Conservation (phyloP, 2,329 filamentous ascomycete genomes). For the Colletotrichum orchidophilum region DNA sequence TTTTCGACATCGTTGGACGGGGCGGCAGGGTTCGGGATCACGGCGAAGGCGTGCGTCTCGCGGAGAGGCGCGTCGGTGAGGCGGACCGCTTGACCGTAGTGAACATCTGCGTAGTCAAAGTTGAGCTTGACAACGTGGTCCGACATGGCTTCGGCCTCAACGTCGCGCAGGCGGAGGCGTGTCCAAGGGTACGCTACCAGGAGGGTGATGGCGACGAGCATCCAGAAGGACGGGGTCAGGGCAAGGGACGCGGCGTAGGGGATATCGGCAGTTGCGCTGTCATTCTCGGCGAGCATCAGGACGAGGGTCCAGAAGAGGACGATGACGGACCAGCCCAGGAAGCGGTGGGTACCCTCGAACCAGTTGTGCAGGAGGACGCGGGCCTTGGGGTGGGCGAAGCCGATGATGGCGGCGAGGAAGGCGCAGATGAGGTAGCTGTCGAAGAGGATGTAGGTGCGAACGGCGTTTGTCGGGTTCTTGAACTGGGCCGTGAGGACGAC, state of each 20-base stretch:
- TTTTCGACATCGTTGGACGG: conserved; percentile 25
- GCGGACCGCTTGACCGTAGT: conserved; percentile 65
- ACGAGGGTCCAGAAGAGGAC: conserved; percentile 70
- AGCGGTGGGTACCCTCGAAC: conserved; percentile 78
- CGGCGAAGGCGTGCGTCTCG: conserved; percentile 82
- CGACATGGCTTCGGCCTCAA: conserved; percentile 74
- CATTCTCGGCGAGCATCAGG: conserved; percentile 60
- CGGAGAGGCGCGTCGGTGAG: conserved; percentile 70
- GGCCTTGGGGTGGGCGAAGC: conserved; percentile 70
- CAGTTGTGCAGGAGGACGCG: conserved; percentile 71
- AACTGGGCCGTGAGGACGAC: conserved; percentile 38
- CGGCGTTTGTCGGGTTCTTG: conserved; percentile 48
- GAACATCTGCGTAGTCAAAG: conserved; percentile 70
- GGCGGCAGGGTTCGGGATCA: conserved; percentile 67
- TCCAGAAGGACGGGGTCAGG: conserved; percentile 67
- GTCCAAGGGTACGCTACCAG: conserved; percentile 79
- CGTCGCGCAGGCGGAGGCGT: conserved; percentile 72
- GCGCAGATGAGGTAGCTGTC: conserved; percentile 67
- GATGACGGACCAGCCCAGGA: conserved; percentile 75
- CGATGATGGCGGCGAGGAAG: conserved; percentile 68
- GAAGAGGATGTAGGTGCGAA: conserved; percentile 44
- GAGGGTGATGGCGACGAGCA: conserved; percentile 69
- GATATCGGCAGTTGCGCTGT: conserved; percentile 46
- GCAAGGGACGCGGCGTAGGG: conserved; percentile 49
- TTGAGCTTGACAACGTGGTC: conserved; percentile 76